Base-by-base conservation (phyloP, 495 filamentous ascomycete genomes). In the Talaromyces thailandensis region DNA sequence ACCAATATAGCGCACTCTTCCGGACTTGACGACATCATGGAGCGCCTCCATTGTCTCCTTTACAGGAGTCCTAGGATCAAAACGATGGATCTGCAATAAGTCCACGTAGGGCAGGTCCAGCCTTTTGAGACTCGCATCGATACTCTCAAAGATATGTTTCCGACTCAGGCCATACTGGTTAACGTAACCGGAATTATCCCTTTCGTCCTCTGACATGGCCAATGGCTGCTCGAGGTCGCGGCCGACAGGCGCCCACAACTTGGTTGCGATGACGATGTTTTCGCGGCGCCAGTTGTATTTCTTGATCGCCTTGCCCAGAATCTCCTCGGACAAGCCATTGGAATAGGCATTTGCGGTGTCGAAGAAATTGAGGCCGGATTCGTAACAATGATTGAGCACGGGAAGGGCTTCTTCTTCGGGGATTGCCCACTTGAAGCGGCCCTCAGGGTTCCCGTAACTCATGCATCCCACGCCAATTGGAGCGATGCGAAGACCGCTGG, bases 41-140 rank as follows among this genome's bases (percentile, higher is more conserved):
- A 92, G 73, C 2, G 87, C 87, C 67, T 83, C 73, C 87, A 93
- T 91, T 11, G 86, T 90, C 71, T 92, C 88, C 69, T 88, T 85
- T 14, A 74, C 62, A 0, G 85, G 82, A 2, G 79, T 83, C 7
- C 72, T 61, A 1, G 73, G 71, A 61, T 84, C 81, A 43, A 81
- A 70, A 5, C 82, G 75, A 64, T 94, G 90, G 64, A 92, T 89
- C 69, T 90, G 86, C 51, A 91, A 79, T 26, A 92, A 71, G 66
- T 93, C 89, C 66, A 92, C 83, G 66, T 92, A 92, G 26, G 74
- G 71, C 0, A 35, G 31, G 31, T 35, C 31, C 9, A 35, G 31
- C 9, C 31, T 11, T 12, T 35, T 35, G 3, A 35, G 31, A 3
- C 31, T 35, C 9, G 31, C 31, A 12, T 35, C 31, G 31, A 35